Conservation (phyloP, 2,329 filamentous ascomycete species). For the Ophidiomyces ophidiicola region DNA sequence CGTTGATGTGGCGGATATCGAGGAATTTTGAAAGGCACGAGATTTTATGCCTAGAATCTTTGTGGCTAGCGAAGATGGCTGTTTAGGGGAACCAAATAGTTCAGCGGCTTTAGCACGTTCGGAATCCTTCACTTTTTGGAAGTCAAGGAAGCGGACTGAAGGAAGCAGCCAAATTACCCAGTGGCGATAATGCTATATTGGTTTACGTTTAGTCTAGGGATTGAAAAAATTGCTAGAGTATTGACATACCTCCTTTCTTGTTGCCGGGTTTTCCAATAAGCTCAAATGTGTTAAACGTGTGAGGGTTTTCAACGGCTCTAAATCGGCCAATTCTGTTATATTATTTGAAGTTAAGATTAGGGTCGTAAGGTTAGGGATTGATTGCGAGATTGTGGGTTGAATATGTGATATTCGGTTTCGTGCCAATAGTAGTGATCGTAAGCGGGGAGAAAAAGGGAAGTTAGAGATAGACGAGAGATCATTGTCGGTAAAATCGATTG, state of each 20-base stretch:
- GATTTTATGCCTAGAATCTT: conserved; percentile 82
- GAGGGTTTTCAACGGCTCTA: conserved; percentile 66
- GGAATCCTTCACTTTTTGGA: conserved; percentile 74
- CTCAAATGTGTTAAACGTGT: conserved; percentile 64
- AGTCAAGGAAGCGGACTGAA: conserved; percentile 79
- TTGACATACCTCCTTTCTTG: conserved; percentile 88
- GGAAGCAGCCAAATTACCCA: conserved; percentile 85
- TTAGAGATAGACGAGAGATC: conserved; percentile 82
- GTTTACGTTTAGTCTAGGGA: not conserved
- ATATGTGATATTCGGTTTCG: conserved; percentile 79
- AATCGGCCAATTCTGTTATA: conserved; percentile 68
- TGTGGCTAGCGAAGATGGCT: conserved; percentile 67
- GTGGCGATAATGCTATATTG: conserved; percentile 67
- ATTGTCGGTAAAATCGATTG: conserved; percentile 97
- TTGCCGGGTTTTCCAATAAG: conserved; percentile 76
- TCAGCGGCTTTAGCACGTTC: conserved; percentile 66
- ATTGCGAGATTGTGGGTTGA: conserved; percentile 59
- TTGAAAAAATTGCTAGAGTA: conserved; percentile 28
- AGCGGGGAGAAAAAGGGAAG: conserved; percentile 79
- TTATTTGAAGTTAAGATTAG: conserved; percentile 76
- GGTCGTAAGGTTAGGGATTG: conserved; percentile 69
- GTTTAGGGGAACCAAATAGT: conserved; percentile 61
- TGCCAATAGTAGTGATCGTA: conserved; percentile 77
- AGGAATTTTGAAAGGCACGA: conserved; percentile 51
- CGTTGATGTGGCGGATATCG: conserved; percentile 31